Evolutionary conservation across 768 basidiomycete species (phyloP).

Genomic region (Serpula lacrymans): DNA sequence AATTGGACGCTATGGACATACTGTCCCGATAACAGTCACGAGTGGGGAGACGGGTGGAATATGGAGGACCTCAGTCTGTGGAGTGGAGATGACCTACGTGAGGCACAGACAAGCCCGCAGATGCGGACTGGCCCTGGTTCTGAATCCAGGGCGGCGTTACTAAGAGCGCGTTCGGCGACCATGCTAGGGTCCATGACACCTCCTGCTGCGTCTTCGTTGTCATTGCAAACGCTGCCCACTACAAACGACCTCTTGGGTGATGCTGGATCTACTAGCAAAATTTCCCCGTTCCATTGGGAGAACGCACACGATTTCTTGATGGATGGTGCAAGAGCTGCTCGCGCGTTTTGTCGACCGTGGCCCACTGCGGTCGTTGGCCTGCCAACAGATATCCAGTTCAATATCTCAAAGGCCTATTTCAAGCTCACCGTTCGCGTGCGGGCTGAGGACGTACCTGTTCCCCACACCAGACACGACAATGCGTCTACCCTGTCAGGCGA

Average conservation of each 20-base stretch:
- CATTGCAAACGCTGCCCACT: slow-evolving; percentile 19
- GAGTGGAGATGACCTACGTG: slow-evolving; percentile 67
- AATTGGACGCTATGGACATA: slow-evolving; percentile 91
- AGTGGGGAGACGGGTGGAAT: slow-evolving; percentile 97
- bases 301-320: slow-evolving; percentile 74
- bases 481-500: slow-evolving; percentile 16
- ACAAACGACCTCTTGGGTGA: too few relatives aligned
- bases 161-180: slow-evolving; percentile 24
- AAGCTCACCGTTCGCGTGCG: slow-evolving; percentile 63
- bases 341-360: slow-evolving; percentile 84
- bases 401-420: slow-evolving; percentile 68
- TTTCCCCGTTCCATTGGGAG: too few relatives aligned
- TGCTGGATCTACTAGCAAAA: too few relatives aligned
- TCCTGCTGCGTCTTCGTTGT: slow-evolving; percentile 13
- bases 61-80: slow-evolving; percentile 92
- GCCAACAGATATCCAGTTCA: slow-evolving; percentile 66
- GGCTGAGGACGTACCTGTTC: slow-evolving; percentile 46
- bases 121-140: slow-evolving; percentile 13
- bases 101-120: slow-evolving; percentile 4
- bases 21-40: slow-evolving; percentile 74
- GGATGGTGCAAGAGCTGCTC: slow-evolving; percentile 79
- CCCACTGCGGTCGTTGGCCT: slow-evolving; percentile 72
- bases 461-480: slow-evolving; percentile 5
- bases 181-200: slow-evolving; percentile 8
- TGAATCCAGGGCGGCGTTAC: slow-evolving; percentile 38